Evolutionary conservation across 805 yeast species (phyloP), one percentile per base, ranked within the genome.

Genomic region (Monosporozyma aquatica): DNA sequence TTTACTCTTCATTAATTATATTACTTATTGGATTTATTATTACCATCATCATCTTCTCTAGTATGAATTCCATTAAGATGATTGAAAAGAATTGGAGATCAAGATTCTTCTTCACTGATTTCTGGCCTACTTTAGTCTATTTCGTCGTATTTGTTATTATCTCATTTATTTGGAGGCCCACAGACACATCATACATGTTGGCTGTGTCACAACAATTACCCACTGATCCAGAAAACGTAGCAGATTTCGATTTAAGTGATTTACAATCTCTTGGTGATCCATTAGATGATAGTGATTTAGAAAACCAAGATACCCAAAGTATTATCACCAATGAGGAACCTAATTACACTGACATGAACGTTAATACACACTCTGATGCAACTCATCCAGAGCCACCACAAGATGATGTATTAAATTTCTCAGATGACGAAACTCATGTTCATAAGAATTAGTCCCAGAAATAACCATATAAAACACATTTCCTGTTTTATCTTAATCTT

Each of bases 101-200:
- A 36, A 77, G 94, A 56, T 89, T 86, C 69, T 87, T 92, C 55
- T 65, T 87, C 42, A 73, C 82, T 36, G 96, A 90, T 53, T 94
- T 95, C 68, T 89, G 97, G 96, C 95, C 96, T 30, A 80, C 95
- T 38, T 73, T 87, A 38, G 81, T 87, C 11, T 92, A 87, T 66
- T 86, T 84, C 57, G 65, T 80, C 38, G 89, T 89, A 29, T 89
- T 92, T 61, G 74, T 82, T 54, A 76, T 87, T 8, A 72, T 92
- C 49, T 85, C 95, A 5, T 77, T 87, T 68, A 75, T 92, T 48
- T 92, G 98, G 98, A 81, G 98, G 64, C 99, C 99, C 42, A 90
- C 97, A 0, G 92, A 83, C 52, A 87, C 95, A 32, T 87, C 95
- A 44, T 84, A 89, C 56, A 81, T 94, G 76, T 75, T 92, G 57